A percentile compares a stretch with the other conserved stretches of the same genome.
phyloP scores from a whole-genome alignment of 805 yeast genomes.

The Metschnikowia proteae region DNA sequence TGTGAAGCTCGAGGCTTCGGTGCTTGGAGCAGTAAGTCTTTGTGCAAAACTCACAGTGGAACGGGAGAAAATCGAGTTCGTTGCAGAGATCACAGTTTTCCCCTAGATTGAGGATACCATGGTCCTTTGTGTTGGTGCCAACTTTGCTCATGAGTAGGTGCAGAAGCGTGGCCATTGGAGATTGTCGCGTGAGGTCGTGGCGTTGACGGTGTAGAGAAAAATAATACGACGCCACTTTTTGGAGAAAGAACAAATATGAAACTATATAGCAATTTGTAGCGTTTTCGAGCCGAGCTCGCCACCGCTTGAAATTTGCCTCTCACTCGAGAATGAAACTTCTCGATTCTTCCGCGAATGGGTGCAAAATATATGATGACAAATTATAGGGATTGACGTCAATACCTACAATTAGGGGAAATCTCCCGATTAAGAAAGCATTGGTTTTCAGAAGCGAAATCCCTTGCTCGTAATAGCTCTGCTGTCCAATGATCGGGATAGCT shows the following conservation, averaged over 20 bases:
- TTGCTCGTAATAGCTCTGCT: no score
- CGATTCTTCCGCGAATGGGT: constrained; percentile 8
- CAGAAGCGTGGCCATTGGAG: constrained; percentile 5
- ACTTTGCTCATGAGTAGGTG: constrained; percentile 23
- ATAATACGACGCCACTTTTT: not conserved
- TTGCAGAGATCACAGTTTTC: constrained; percentile 51
- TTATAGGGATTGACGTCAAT: not conserved
- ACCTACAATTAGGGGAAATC: no score
- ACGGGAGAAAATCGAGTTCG: constrained; percentile 57
- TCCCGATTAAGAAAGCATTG: no score
- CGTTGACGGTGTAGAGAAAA: not conserved
- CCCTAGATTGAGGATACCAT: constrained; percentile 54
- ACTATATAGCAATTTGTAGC: not conserved
- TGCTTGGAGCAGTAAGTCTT: constrained; percentile 49
- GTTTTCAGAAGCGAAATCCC: no score
- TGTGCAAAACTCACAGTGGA: constrained; percentile 47
- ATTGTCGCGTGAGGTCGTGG: constrained; percentile 5
- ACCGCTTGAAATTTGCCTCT: not conserved
- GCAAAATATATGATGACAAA: constrained; percentile 4
- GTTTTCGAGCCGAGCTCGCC: not conserved
- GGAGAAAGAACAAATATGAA: no score
- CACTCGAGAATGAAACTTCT: not conserved
- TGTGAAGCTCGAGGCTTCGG: constrained; percentile 32
- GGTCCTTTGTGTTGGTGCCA: constrained; percentile 21
- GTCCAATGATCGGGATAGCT: no score